Base-by-base conservation (phyloP, 306 rosid genomes). In the Citrullus amarus region DNA sequence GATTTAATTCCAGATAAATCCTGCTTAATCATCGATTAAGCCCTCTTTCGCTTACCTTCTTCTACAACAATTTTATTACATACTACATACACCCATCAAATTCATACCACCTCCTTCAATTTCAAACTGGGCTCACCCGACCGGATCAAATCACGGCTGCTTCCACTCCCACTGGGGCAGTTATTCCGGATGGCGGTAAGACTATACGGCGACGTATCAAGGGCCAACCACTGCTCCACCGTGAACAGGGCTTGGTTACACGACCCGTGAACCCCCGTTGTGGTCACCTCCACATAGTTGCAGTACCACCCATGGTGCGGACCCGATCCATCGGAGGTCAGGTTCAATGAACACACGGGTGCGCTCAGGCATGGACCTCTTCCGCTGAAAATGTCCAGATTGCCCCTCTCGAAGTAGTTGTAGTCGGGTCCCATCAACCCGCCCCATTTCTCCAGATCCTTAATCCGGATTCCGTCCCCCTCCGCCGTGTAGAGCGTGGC, bases 181-280 rank as follows among this genome's bases (percentile, higher is more conserved):
- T 76, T 9, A 76, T 88, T 73, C 82, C 85, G 80, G 9, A 78
- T 77, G 16, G 91, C 88, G 66, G 89, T 84, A 7, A 94, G 89
- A 78, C 85, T 79, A 30, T 92, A 88, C 1, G 98, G 98, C 65
- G 85, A 68, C 48, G 93, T 60, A 28, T 94, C 98, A 2, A 25
- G 72, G 7, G 97, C 93, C 4, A 94, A 88, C 98, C 98, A 94
- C 84, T 94, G 96, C 78, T 94, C 98, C 14, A 94, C 76, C 14
- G 79, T 71, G 79, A 88, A 92, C 71, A 22, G 77, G 54, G 78
- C 51, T 82, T 94, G 92, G 0, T 58, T 4, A 81, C 98, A 94
- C 1, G 78, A 0, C 0, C 1, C 4, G 86, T 92, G 97, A 76
- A 86, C 83, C 41, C 95, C 96, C 0, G 96, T 91, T 30, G 85